Evolutionary conservation across 768 basidiomycete species (phyloP), one percentile per base, ranked within the genome.

Genomic region (Lenzites betulinus): DNA sequence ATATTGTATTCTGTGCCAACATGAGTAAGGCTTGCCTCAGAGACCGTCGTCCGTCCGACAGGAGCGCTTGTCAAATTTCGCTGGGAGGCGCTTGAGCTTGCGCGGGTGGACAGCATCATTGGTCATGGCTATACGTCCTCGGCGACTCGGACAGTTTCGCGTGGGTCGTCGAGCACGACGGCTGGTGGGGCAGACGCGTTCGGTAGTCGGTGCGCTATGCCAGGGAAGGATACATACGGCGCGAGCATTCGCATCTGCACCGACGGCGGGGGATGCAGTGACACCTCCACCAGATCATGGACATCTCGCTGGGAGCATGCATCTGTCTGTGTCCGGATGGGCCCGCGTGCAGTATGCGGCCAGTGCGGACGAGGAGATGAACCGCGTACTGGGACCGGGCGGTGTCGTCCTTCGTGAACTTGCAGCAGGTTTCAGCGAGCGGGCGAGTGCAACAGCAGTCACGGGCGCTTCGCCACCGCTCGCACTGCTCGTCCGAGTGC

Each of bases 11-110:
- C 28, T 39, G 38, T 18, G 13, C 38, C 38, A 39, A 18, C 7
- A 50, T 62, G 62, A 63, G 52, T 63, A 63, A 63, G 53, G 28
- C 48, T 48, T 41, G 48, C 55, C 47, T 58, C 46, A 39, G 25
- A 13, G 36, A 25, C n/a, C 47, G 48, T 47, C 55, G 55, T 58
- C 56, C 48, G 48, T 30, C 26, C n/a, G 16, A 23, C 26, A 23
- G 46, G 56, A 50, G 51, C 56, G 56, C 56, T 41, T 16, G 48
- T 42, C 56, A 57, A 57, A 49, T 49, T 57, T 57, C 41, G 48
- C 42, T 48, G 49, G 44, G 28, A 18, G 53, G 43, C 28, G 39
- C 56, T 42, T 30, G 38, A 22, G 55, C 16, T 23, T 47, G 46
- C 30, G 55, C 56, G 56, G 56, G 26, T 57, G 56, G 48, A 58